Base-by-base conservation (phyloP, 2,329 filamentous ascomycete species). In the Pseudopyricularia cyperi region DNA sequence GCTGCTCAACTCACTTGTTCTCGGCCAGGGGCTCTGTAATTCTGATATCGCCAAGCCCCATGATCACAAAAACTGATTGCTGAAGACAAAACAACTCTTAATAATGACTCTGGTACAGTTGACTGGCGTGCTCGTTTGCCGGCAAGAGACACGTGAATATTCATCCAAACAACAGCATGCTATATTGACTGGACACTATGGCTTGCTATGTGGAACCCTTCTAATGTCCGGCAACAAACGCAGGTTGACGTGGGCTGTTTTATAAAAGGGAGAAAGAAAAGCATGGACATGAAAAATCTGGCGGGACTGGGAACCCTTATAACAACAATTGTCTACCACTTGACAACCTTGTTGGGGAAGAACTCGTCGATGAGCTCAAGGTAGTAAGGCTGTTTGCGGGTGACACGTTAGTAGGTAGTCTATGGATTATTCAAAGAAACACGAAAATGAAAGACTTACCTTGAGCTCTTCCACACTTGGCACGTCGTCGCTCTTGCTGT, bases 401-500 rank as follows among this genome's bases (percentile, higher is more conserved):
- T 6, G 34, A 55, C 58, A 55, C 52, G 46, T 56, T 46, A 52
- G 11, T 48, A n/a, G 33, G 26, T 56, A n/a, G 12, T 7, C 7
- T 12, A 9, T 11, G 5, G 46, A n/a, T 9, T 32, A 26, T n/a
- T 11, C n/a, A 48, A 11, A 12, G 32, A 32, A 24, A 28, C 2
- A 47, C 2, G n/a, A 17, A 8, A 19, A 26, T 11, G 28, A 14
- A 9, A 2, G 12, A 32, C 70, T 58, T 60, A 78, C 76, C 76
- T 91, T 94, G 53, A 95, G 71, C 60, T 87, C 80, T 62, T 89
- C 84, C 1, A 83, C 78, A 53, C 79, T 82, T 1, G 88, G 89
- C 22, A 89, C 75, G 24, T 80, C 86, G 61, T 95, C 89, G 59
- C 83, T 89, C 81, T 95, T 95, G 72, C 85, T 91, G 72, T 95